phyloP scores from a whole-genome alignment of 202 grass and related monocot genomes.

The Tripidium arundinaceum region DNA sequence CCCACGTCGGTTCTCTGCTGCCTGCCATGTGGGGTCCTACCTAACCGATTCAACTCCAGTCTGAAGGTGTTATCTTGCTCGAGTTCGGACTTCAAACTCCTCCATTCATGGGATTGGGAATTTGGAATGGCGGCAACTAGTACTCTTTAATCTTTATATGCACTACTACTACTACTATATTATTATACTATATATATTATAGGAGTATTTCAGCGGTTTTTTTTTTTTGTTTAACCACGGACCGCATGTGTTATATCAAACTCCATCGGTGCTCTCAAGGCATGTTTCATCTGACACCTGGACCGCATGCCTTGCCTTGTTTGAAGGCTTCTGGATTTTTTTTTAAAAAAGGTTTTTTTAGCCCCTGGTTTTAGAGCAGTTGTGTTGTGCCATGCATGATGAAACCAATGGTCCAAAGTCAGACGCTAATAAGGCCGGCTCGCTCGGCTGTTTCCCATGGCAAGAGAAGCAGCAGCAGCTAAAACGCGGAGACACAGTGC shows the following conservation, averaged over 20 bases:
- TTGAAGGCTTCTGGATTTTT: not conserved
- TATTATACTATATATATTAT: too few species aligned
- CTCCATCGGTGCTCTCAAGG: not conserved
- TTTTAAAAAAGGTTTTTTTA: not conserved
- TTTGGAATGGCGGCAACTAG: too few species aligned
- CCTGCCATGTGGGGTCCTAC: slow-evolving; percentile 2
- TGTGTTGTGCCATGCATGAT: not conserved
- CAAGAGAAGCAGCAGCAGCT: not conserved
- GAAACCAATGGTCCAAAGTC: not conserved
- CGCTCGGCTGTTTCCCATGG: not conserved
- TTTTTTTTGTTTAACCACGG: too few species aligned
- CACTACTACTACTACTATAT: too few species aligned
- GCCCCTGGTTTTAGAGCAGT: not conserved
- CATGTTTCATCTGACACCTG: too few species aligned
- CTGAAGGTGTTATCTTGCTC: too few species aligned
- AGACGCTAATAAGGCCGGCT: not conserved
- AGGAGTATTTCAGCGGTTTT: too few species aligned
- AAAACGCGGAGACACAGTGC: not conserved
- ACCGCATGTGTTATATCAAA: too few species aligned
- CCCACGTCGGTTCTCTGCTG: not conserved
- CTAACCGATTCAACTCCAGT: too few species aligned
- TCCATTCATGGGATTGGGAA: too few species aligned
- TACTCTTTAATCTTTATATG: too few species aligned
- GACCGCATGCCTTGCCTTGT: not conserved
- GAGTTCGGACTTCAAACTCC: too few species aligned